Evolutionary conservation across 176 grass and related monocot species (phyloP).

Genomic region (Eragrostis nindensis): DNA sequence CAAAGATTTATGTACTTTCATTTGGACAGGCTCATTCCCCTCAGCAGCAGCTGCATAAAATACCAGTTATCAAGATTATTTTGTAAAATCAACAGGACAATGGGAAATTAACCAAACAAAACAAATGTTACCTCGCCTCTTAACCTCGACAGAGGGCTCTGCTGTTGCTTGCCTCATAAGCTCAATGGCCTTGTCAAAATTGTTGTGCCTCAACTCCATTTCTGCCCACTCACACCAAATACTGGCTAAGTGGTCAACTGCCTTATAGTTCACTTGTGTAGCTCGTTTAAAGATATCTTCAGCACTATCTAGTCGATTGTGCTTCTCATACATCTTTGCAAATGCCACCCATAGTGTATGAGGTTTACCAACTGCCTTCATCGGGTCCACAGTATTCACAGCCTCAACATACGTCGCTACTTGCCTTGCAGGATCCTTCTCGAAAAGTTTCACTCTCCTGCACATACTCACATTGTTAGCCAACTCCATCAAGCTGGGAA

Average conservation of each 20-base stretch:
- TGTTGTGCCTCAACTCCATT: slow-evolving; percentile 70
- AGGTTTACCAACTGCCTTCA: slow-evolving; percentile 88
- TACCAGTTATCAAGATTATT: slow-evolving; percentile 21
- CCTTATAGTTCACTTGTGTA: slow-evolving; percentile 79
- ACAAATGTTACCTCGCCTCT: slow-evolving; percentile 69
- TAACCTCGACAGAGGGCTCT: slow-evolving; percentile 81
- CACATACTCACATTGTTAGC: slow-evolving; percentile 42
- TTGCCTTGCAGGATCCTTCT: slow-evolving; percentile 67
- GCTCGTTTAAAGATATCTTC: slow-evolving; percentile 75
- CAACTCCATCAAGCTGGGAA: slow-evolving; percentile 22
- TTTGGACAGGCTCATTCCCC: slow-evolving; percentile 73
- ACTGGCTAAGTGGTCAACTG: slow-evolving; percentile 70
- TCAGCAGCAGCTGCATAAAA: slow-evolving; percentile 72
- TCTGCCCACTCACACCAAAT: slow-evolving; percentile 94
- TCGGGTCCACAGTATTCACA: slow-evolving; percentile 85
- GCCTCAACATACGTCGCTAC: slow-evolving; percentile 82
- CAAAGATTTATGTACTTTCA: slow-evolving; percentile 85
- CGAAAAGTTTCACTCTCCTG: slow-evolving; percentile 90
- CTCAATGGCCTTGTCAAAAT: slow-evolving; percentile 75
- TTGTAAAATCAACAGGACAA: slow-evolving; percentile 18
- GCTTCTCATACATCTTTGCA: slow-evolving; percentile 85
- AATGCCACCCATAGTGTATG: slow-evolving; percentile 85
- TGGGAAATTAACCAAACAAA: slow-evolving; percentile 6
- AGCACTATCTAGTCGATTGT: slow-evolving; percentile 74
- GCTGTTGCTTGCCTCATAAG: slow-evolving; percentile 80